Base-by-base conservation (phyloP, 1,139 yeast genomes). In the Scheffersomyces titani region DNA sequence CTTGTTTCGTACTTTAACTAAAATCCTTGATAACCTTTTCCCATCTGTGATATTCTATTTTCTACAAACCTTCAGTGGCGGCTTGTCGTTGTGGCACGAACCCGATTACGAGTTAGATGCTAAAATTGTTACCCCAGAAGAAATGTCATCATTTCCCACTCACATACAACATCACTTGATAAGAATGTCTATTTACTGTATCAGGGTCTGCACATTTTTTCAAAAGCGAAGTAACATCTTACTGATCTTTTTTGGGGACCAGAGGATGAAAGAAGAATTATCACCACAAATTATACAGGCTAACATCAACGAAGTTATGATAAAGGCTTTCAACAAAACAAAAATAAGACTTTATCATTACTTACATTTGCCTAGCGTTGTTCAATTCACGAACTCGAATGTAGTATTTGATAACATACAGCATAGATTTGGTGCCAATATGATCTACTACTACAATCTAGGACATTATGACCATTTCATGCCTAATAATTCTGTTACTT, bases 41-140 rank as follows among this genome's bases (percentile, higher is more conserved):
- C 77, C 77, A 1, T 54, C 57, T 13, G 68, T 65, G 7, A 63
- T 61, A 51, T 71, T 60, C 54, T 59, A 64, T 45, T 72, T 70
- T 50, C 57, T 72, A 20, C 69, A 70, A 16, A 65, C 66, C 21
- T 73, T 73, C 53, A 58, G 62, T 24, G 76, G 74, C 3, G 67
- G 67, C 18, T 51, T 69, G 6, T 50, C 63, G 2, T 54, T 70
- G 7, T 66, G 64, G 57, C 52, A 55, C 50, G 56, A 56, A 45
- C 55, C 57, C 6, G 40, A 51, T 16, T 22, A 52, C 6, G 56
- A 49, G 21, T 21, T 36, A 9, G 54, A 55, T 22, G 51, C 52
- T 2, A 21, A 19, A 6, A 19, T 49, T 5, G 11, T 57, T 19
- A 48, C 46, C 2, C 55, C n/a, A 44, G 55, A 4, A 19, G 44